A percentile compares a stretch with the other conserved stretches of the same genome.
phyloP scores from a whole-genome alignment of 148 eudicot species.

The Gaultheria prostrata region DNA sequence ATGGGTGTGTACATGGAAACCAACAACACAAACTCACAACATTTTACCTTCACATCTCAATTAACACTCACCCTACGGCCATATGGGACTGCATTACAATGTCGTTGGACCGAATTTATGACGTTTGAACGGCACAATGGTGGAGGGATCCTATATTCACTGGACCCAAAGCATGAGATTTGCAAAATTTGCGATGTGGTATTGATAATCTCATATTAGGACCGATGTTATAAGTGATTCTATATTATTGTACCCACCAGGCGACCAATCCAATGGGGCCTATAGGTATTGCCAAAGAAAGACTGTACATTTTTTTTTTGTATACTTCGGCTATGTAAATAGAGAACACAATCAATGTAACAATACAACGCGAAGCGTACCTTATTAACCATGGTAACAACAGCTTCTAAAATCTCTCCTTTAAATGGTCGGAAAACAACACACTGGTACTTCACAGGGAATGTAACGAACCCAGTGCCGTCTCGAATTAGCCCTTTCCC shows the following conservation, averaged over 20 bases:
- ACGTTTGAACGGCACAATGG: neutral
- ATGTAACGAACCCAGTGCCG: conserved; percentile 92
- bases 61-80: neutral
- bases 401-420: conserved; percentile 91
- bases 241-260: neutral
- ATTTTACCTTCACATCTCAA: neutral
- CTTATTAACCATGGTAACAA: conserved; percentile 98
- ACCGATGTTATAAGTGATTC: neutral
- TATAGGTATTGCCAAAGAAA: neutral
- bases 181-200: neutral
- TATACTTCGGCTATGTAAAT: neutral
- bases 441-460: conserved; percentile 86
- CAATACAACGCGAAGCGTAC: conserved; percentile 23
- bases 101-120: neutral
- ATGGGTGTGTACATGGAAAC: neutral
- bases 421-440: conserved; percentile 95
- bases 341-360: neutral
- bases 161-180: neutral
- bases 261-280: neutral
- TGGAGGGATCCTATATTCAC: neutral
- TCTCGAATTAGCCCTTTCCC: conserved; percentile 91
- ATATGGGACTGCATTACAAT: neutral
- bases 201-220: neutral
- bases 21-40: neutral
- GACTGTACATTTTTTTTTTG: neutral